Evolutionary conservation across 768 basidiomycete genomes (phyloP).

Genomic region (Hypsizygus marmoreus): DNA sequence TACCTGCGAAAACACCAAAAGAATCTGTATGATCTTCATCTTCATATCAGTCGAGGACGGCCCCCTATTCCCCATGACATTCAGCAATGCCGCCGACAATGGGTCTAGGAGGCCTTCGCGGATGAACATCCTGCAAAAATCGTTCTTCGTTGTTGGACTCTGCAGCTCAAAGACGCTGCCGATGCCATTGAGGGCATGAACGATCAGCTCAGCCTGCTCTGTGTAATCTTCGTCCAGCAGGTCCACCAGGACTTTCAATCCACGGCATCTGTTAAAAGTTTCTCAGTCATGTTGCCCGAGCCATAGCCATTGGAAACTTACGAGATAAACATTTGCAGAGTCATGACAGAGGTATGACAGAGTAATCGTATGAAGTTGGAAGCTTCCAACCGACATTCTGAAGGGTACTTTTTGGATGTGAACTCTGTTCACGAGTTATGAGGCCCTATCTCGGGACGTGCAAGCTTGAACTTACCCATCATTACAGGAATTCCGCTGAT

Average conservation of each 20-base stretch:
- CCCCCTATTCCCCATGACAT: conserved; percentile 79
- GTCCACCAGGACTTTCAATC: conserved; percentile 91
- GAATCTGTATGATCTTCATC: conserved; percentile 85
- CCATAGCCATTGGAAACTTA: conserved; percentile 42
- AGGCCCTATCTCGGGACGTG: not conserved
- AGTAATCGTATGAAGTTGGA: conserved; percentile 92
- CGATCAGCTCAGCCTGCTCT: conserved; percentile 87
- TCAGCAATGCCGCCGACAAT: conserved; percentile 83
- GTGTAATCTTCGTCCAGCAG: conserved; percentile 95
- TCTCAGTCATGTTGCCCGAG: not conserved
- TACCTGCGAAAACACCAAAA: conserved; percentile 91
- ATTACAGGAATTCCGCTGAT: conserved; percentile 90
- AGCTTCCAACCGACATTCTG: conserved; percentile 92
- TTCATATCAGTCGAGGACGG: conserved; percentile 73
- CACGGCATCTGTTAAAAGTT: conserved; percentile 77
- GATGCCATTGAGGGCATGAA: conserved; percentile 93
- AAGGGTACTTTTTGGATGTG: conserved; percentile 91
- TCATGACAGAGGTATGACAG: conserved; percentile 90
- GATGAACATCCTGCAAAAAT: conserved; percentile 98
- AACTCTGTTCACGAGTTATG: conserved; percentile 56
- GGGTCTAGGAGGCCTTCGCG: conserved; percentile 94
- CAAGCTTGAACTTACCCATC: conserved; percentile 60
- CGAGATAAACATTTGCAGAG: conserved; percentile 99
- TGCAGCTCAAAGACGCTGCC: conserved; percentile 95
- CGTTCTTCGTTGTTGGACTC: conserved; percentile 95